Evolutionary conservation across 495 filamentous ascomycete species (phyloP).

Genomic region (Xylaria cubensis): DNA sequence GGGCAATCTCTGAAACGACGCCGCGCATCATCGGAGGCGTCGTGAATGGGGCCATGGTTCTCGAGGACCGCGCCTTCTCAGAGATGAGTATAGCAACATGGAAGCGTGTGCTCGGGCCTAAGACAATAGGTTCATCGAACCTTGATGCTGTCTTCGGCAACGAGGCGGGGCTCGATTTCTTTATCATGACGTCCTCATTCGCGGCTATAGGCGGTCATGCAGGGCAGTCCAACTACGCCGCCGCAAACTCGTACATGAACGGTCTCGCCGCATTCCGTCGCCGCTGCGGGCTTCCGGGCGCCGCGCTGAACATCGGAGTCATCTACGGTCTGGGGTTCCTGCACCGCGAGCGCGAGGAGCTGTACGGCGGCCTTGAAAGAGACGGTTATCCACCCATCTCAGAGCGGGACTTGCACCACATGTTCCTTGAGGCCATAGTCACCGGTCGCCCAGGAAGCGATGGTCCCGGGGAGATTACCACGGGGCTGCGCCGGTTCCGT

Average conservation of each 20-base stretch:
- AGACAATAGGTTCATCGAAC: conserved; percentile 51
- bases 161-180: conserved; percentile 48
- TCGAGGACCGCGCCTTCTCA: conserved; percentile 55
- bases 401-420: conserved; percentile 64
- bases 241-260: conserved; percentile 64
- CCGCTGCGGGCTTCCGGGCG: conserved; percentile 41
- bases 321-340: conserved; percentile 65
- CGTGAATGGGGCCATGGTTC: conserved; percentile 62
- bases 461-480: conserved; percentile 44
- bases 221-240: conserved; percentile 62
- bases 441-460: conserved; percentile 40
- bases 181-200: conserved; percentile 58
- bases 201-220: conserved; percentile 54
- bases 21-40: conserved; percentile 53
- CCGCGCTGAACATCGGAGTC: conserved; percentile 62
- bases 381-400: conserved; percentile 61
- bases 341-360: conserved; percentile 50
- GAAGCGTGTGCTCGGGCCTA: conserved; percentile 51
- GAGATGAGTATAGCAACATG: conserved; percentile 53
- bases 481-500: conserved; percentile 47
- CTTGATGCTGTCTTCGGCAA: conserved; percentile 43
- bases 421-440: conserved; percentile 64
- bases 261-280: conserved; percentile 49
- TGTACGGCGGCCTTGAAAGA: conserved; percentile 50
- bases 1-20: conserved; percentile 32